These are phyloP conservation scores for Lagerstroemia speciosa DNA, from an alignment of 345 rosid genomes.

Conservation along the genomic window DNA sequence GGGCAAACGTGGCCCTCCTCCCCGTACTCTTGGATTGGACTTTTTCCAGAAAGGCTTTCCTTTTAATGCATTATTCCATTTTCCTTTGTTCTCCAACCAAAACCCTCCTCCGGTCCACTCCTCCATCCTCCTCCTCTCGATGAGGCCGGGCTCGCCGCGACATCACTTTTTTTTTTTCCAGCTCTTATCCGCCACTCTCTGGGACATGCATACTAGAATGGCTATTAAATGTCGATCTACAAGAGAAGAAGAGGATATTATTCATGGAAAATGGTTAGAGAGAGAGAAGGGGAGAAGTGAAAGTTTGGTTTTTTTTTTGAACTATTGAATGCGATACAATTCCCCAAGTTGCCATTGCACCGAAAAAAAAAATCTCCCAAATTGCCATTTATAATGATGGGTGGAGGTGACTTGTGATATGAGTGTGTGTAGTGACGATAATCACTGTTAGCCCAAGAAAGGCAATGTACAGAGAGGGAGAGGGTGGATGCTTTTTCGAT, in stretches of 20 bases:
- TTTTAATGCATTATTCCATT: conserved; percentile 57
- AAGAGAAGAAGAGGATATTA: too few relatives aligned
- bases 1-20: conserved; percentile 44
- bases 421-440: conserved; percentile 10
- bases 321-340: too few relatives aligned
- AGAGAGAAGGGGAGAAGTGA: background rate
- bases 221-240: too few relatives aligned
- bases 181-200: too few relatives aligned
- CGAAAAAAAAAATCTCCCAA: background rate
- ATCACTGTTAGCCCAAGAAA: conserved; percentile 17
- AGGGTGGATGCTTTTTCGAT: conserved; percentile 49
- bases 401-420: conserved; percentile 21
- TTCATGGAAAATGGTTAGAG: background rate
- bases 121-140: background rate
- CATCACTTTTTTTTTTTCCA: too few relatives aligned
- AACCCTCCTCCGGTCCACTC: background rate
- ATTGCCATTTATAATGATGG: conserved; percentile 4
- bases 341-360: too few relatives aligned
- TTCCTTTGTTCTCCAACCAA: conserved; percentile 50
- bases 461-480: conserved; percentile 12
- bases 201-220: too few relatives aligned
- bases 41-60: conserved; percentile 74
- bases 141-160: too few relatives aligned
- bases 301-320: background rate
- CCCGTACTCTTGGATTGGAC: conserved; percentile 93